Evolutionary conservation across 139 green algal species (phyloP).

Genomic region (Volvox reticuliferus): DNA sequence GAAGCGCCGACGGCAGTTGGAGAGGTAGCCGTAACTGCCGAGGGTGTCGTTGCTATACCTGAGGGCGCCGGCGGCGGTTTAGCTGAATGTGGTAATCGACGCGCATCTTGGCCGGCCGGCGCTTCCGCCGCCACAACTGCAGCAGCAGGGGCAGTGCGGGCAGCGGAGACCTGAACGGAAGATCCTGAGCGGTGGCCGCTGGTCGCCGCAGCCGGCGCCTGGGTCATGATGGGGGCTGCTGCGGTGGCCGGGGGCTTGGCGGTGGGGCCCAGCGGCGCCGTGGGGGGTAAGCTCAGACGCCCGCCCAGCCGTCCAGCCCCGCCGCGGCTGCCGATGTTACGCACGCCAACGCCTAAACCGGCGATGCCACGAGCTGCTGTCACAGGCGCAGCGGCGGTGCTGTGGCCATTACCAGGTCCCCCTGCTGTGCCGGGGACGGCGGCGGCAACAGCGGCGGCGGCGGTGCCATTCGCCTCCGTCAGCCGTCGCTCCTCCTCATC

Average conservation of each 20-base stretch:
- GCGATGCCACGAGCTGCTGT: background rate
- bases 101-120: too few species aligned
- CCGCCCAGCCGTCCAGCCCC: background rate
- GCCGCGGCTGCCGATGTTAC: background rate
- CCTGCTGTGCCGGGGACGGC: background rate
- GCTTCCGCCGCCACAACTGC: background rate
- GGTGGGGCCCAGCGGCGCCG: background rate
- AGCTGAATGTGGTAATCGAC: background rate
- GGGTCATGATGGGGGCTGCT: background rate
- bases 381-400: background rate
- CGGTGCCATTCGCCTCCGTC: background rate
- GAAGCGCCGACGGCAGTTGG: too few species aligned
- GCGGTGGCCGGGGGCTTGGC: too few species aligned
- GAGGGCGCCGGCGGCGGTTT: background rate
- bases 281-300: too few species aligned
- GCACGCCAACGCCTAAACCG: background rate
- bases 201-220: background rate
- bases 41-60: too few species aligned
- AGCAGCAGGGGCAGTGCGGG: background rate
- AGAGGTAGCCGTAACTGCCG: too few species aligned
- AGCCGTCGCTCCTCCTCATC: slow-evolving; percentile 41
- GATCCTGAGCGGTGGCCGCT: background rate
- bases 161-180: background rate
- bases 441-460: background rate
- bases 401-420: background rate